Conservation (phyloP, 176 grass and related monocot genomes). For the Tillandsia leiboldiana region DNA sequence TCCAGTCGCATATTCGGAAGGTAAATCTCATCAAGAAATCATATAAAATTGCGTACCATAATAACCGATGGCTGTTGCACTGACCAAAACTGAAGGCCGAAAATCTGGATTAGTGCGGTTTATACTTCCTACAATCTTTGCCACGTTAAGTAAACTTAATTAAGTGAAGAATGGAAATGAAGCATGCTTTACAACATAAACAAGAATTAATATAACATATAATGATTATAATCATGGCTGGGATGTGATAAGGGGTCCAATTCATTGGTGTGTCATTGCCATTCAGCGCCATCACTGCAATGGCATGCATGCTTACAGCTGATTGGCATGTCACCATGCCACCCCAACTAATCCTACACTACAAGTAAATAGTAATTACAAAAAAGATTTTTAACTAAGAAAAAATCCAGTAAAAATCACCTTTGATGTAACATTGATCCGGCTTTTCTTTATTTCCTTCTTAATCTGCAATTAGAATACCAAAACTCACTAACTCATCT, state of each 20-base stretch:
- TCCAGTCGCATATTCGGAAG: not conserved
- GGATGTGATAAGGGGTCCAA: not conserved
- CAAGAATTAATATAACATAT: not conserved
- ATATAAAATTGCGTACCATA: constrained; percentile 45
- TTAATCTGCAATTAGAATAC: constrained; percentile 42
- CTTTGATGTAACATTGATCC: constrained; percentile 72
- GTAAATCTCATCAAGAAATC: not conserved
- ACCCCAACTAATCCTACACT: no score
- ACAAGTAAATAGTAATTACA: not conserved
- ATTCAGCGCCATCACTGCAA: not conserved
- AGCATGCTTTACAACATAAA: not conserved
- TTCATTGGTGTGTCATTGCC: not conserved
- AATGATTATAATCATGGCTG: constrained; percentile 4
- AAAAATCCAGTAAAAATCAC: constrained; percentile 18
- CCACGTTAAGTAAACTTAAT: constrained; percentile 16
- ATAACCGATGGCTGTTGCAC: constrained; percentile 92
- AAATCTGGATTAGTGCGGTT: constrained; percentile 29
- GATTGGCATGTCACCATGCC: no score
- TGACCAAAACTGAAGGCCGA: constrained; percentile 72
- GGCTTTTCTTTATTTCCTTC: constrained; percentile 78
- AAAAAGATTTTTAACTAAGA: not conserved
- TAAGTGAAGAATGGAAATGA: constrained; percentile 1
- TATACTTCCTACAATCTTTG: constrained; percentile 71
- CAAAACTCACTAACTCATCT: not conserved
- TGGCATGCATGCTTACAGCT: not conserved